These are phyloP conservation scores for Wilcoxina mikolae DNA, from an alignment of 495 filamentous ascomycete species.

Conservation along the genomic window DNA sequence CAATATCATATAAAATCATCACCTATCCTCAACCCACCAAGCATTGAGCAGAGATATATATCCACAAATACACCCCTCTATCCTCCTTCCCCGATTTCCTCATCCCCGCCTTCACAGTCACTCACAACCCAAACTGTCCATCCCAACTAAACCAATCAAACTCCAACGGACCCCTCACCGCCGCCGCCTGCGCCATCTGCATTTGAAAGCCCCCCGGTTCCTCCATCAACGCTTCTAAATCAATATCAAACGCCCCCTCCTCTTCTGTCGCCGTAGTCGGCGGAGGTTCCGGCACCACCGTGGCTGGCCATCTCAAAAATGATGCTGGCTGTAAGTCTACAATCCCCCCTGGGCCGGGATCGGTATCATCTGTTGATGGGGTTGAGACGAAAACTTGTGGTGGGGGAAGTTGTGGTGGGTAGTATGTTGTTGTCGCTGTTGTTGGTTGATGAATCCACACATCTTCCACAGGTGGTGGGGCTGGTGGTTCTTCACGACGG, in stretches of 20 bases:
- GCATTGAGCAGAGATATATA: too few relatives aligned
- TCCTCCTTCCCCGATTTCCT: not conserved
- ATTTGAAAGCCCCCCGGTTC: constrained; percentile 25
- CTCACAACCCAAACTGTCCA: constrained; percentile 6
- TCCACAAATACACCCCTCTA: not conserved
- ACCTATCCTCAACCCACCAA: too few relatives aligned
- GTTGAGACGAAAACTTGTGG: not conserved
- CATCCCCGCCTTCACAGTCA: not conserved
- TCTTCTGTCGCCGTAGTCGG: not conserved
- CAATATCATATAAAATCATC: too few relatives aligned
- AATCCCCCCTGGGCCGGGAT: not conserved
- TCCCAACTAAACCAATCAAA: constrained; percentile 29
- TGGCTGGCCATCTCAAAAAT: constrained; percentile 20
- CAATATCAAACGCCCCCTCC: constrained; percentile 11
- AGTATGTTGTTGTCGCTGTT: not conserved
- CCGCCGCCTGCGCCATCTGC: constrained; percentile 22
- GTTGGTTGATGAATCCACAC: not conserved
- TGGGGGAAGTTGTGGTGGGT: not conserved
- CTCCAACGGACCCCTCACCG: constrained; percentile 20
- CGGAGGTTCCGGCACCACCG: not conserved
- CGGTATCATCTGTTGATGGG: not conserved
- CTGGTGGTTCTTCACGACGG: not conserved
- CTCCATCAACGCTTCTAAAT: constrained; percentile 20
- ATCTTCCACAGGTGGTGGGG: not conserved
- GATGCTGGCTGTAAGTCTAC: constrained; percentile 17